Base-by-base conservation (phyloP, 2,329 filamentous ascomycete species). In the Calonectria hawksworthii region DNA sequence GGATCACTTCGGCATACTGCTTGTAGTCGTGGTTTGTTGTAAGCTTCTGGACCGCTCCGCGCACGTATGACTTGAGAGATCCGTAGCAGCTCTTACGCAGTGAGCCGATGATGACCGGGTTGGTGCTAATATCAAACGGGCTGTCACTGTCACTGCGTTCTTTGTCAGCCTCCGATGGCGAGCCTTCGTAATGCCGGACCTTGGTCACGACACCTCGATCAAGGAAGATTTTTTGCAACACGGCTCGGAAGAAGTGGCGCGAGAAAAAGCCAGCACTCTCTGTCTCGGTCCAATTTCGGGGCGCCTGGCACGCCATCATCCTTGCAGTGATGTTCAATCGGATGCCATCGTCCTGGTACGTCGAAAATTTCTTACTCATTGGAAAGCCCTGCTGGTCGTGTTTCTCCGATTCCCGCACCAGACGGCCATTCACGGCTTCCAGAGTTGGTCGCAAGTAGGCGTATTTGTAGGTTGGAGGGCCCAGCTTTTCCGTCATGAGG, bases 291-390 rank as follows among this genome's bases (percentile, higher is more conserved):
- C 97, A 99, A 86, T 99, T 99, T 74, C 93, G 90, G 1, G 97
- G 96, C 10, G 97, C 97, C 86, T 99, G 97, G 65, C 98, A 96
- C 3, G 96, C 96, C 96, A 99, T 98, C 94, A 98, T 98, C 56
- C 97, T 92, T 1, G 97, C 96, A 5, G 97, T 99, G 82, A 99
- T 98, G 85, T 99, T 99, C 72, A 99, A 89, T 30, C 95, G 91
- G 61, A 99, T 89, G 3, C 96, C 95, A 11, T 89, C 87, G 21
- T 85, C 87, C 26, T 87, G 84, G 79, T 93, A 90, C 4, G 84
- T 91, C 85, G 82, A 89, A 64, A 98, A 88, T 18, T 90, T 90
- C 56, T 93, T 88, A 73, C 95, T 98, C 94, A 99, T 97, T 0
- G 97, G 97, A 81, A 98, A 99, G 5, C 97, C 97, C 76, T 98